Conservation (phyloP, 2,329 filamentous ascomycete species). For the Graphiopsis chlorocephala region DNA sequence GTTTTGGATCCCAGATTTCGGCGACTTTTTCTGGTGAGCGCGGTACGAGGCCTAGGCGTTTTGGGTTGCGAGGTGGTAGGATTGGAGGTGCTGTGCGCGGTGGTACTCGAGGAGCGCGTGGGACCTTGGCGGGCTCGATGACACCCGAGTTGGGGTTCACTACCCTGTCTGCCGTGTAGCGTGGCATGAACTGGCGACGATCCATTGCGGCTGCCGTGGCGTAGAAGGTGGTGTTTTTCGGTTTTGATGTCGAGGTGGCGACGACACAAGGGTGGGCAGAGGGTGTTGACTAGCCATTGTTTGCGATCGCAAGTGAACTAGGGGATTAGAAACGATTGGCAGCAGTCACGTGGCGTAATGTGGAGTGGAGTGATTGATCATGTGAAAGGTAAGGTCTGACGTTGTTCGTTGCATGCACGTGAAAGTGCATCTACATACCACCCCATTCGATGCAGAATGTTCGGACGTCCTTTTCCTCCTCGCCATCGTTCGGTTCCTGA, state of each 20-base stretch:
- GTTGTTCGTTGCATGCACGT: not conserved
- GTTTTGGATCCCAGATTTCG: not conserved
- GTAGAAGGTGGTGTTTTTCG: not conserved
- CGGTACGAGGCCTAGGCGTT: not conserved
- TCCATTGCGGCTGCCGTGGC: not conserved
- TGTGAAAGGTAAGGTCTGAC: slow-evolving; percentile 4
- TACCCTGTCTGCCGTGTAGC: not conserved
- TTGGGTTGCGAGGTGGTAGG: not conserved
- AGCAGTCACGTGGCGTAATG: not conserved
- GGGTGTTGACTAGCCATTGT: not conserved
- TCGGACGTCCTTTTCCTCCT: slow-evolving; percentile 51
- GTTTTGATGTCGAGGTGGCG: not conserved
- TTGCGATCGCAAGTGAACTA: not conserved
- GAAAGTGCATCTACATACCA: slow-evolving; percentile 64
- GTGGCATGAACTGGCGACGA: not conserved
- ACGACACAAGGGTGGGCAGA: not conserved
- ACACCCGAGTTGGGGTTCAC: not conserved
- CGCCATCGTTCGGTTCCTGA: slow-evolving; percentile 42
- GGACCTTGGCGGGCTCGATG: not conserved
- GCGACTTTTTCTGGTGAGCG: not conserved
- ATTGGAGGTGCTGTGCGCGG: not conserved
- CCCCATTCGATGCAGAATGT: slow-evolving; percentile 92
- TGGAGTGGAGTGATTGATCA: not conserved
- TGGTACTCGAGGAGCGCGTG: not conserved
- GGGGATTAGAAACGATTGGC: not conserved